These are phyloP conservation scores for Schoenoplectus tabernaemontani DNA, from an alignment of 202 grass and related monocot species.

Conservation along the genomic window DNA sequence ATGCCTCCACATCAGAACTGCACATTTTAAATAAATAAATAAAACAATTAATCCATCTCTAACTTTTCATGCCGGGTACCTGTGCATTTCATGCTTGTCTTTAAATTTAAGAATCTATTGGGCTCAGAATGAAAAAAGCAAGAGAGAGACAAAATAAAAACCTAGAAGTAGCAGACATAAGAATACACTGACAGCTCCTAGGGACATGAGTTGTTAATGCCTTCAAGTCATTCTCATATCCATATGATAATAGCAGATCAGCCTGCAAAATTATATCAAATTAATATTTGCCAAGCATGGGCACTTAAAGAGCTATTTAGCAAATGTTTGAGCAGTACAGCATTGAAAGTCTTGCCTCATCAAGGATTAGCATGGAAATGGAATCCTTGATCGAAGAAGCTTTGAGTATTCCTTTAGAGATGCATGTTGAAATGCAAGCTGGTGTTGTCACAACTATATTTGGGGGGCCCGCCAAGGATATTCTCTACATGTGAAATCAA, in stretches of 20 bases:
- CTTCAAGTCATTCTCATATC: conserved; percentile 89
- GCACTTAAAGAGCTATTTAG: background rate
- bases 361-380: conserved; percentile 91
- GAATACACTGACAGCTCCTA: conserved; percentile 80
- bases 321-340: conserved; percentile 16
- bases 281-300: conserved; percentile 30
- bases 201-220: conserved; percentile 66
- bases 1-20: conserved; percentile 77
- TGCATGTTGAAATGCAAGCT: conserved; percentile 89
- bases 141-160: conserved; percentile 24
- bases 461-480: conserved; percentile 51
- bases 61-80: background rate
- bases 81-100: background rate
- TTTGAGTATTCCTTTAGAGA: conserved; percentile 68
- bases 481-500: conserved; percentile 38
- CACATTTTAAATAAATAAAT: conserved; percentile 1
- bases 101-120: background rate
- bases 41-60: background rate
- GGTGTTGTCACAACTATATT: conserved; percentile 93
- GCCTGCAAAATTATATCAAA: conserved; percentile 51
- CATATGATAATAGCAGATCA: conserved; percentile 91
- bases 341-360: conserved; percentile 47
- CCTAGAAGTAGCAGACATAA: conserved; percentile 99
- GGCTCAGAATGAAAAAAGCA: background rate
- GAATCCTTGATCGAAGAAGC: conserved; percentile 74